A percentile compares a stretch with the other conserved stretches of the same genome.
phyloP scores from a whole-genome alignment of 148 eudicot species.

The Vaccinium myrtillus region DNA sequence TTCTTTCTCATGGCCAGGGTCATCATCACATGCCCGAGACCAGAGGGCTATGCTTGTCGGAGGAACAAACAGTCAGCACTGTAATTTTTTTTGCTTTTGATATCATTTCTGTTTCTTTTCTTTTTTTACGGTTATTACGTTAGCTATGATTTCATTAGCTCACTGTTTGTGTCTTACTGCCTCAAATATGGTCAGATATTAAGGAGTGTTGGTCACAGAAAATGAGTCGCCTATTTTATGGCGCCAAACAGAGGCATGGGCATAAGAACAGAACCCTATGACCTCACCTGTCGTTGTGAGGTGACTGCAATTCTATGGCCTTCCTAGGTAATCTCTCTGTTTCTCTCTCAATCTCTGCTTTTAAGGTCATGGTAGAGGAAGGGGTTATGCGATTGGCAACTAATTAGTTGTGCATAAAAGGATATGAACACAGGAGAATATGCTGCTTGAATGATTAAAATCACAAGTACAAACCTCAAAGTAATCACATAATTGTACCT shows the following conservation, averaged over 20 bases:
- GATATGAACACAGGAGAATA: not conserved
- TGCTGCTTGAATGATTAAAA: not conserved
- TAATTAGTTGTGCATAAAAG: not conserved
- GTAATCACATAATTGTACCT: not conserved
- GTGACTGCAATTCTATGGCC: slow-evolving; percentile 94
- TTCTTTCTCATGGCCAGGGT: slow-evolving; percentile 43
- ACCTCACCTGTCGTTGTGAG: slow-evolving; percentile 66
- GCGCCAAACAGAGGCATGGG: slow-evolving; percentile 43
- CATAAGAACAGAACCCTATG: slow-evolving; percentile 82
- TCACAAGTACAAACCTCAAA: not conserved
- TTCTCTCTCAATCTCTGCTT: slow-evolving; percentile 3
- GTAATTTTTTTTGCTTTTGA: slow-evolving; percentile 29
- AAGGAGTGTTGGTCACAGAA: slow-evolving; percentile 51
- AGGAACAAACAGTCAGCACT: slow-evolving; percentile 91
- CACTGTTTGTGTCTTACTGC: not conserved
- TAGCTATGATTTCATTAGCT: not conserved
- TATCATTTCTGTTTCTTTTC: not conserved
- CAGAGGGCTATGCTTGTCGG: slow-evolving; percentile 98
- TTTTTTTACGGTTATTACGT: not conserved
- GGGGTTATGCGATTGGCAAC: not conserved
- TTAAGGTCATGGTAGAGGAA: not conserved
- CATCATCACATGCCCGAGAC: slow-evolving; percentile 90
- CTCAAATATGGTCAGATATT: slow-evolving; percentile 44
- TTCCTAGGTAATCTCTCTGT: slow-evolving; percentile 62
- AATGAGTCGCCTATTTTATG: too few relatives aligned